A percentile compares a stretch with the other conserved stretches of the same genome.
These are phyloP conservation scores for Haplosporangium sp. DNA, from an alignment of 371 early-diverging fungal species.

Conservation along the genomic window DNA sequence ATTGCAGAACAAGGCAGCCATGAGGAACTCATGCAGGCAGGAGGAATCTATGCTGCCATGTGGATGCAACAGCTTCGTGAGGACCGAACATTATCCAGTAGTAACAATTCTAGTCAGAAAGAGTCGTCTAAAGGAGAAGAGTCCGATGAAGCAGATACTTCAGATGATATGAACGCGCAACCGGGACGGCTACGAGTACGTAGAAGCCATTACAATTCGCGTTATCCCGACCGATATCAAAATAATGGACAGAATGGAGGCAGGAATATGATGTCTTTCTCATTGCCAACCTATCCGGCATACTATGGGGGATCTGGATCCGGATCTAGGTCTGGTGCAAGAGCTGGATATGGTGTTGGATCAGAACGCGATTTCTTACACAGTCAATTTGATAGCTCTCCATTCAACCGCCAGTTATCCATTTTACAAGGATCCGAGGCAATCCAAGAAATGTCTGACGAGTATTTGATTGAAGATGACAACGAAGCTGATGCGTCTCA, in stretches of 20 bases:
- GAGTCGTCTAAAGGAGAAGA: conserved; percentile 51
- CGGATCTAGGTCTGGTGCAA: conserved; percentile 8
- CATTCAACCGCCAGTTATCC: conserved; percentile 2
- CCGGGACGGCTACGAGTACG: conserved; percentile 29
- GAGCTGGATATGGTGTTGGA: conserved; percentile 16
- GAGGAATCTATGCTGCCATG: conserved; percentile 85
- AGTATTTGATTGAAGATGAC: conserved; percentile 9
- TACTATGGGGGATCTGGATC: conserved; percentile 7
- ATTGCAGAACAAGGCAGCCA: conserved; percentile 92
- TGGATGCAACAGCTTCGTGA: conserved; percentile 93
- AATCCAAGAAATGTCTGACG: conserved; percentile 30
- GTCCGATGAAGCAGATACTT: conserved; percentile 35
- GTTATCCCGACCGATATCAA: conserved; percentile 11
- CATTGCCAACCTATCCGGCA: conserved; percentile 30
- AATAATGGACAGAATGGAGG: not conserved
- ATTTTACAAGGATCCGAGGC: conserved; percentile 11
- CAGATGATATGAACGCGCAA: conserved; percentile 18
- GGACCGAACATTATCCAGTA: conserved; percentile 45
- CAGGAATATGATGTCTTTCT: conserved; percentile 30
- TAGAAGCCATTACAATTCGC: conserved; percentile 15
- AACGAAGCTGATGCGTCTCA: conserved; percentile 1
- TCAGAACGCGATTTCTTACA: conserved; percentile 9
- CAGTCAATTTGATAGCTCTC: not conserved
- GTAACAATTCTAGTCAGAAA: conserved; percentile 48
- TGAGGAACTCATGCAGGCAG: conserved; percentile 74